phyloP scores from a whole-genome alignment of 1,284 basidiomycete genomes.

The Trichosporon faecale region DNA sequence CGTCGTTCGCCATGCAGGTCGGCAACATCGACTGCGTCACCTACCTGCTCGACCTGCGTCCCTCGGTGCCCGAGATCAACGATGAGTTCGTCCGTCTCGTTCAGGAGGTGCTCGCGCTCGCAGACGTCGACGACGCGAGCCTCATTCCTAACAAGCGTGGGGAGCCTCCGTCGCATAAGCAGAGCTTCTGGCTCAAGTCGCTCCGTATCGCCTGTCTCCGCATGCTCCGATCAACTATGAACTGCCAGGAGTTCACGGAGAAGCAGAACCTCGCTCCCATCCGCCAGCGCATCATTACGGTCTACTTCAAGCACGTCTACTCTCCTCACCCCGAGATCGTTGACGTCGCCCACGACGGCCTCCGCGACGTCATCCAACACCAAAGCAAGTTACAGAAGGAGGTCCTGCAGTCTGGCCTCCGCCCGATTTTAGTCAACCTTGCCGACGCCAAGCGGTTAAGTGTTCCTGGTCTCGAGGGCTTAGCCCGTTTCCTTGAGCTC shows the following conservation, averaged over 20 bases:
- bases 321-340: constrained; percentile 91
- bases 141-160: constrained; percentile 59
- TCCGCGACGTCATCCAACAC: constrained; percentile 82
- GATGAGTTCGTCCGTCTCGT: constrained; percentile 89
- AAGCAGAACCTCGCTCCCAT: constrained; percentile 66
- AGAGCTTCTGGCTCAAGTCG: constrained; percentile 76
- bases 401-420: constrained; percentile 86
- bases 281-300: constrained; percentile 83
- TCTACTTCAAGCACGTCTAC: constrained; percentile 99
- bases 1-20: constrained; percentile 93
- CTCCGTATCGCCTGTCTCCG: constrained; percentile 95
- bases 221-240: constrained; percentile 89
- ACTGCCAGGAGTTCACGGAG: constrained; percentile 85
- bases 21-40: constrained; percentile 97
- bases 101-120: constrained; percentile 90
- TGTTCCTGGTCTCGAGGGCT: constrained; percentile 89
- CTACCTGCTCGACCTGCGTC: constrained; percentile 79
- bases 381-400: constrained; percentile 94
- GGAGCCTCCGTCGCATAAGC: constrained; percentile 72
- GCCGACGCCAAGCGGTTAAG: constrained; percentile 93
- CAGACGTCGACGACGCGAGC: constrained; percentile 88
- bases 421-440: constrained; percentile 96
- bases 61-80: constrained; percentile 82
- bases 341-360: constrained; percentile 89
- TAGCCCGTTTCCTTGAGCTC: constrained; percentile 91